Evolutionary conservation across 345 rosid genomes (phyloP), one percentile per base, ranked within the genome.

Genomic region (Lagerstroemia speciosa): DNA sequence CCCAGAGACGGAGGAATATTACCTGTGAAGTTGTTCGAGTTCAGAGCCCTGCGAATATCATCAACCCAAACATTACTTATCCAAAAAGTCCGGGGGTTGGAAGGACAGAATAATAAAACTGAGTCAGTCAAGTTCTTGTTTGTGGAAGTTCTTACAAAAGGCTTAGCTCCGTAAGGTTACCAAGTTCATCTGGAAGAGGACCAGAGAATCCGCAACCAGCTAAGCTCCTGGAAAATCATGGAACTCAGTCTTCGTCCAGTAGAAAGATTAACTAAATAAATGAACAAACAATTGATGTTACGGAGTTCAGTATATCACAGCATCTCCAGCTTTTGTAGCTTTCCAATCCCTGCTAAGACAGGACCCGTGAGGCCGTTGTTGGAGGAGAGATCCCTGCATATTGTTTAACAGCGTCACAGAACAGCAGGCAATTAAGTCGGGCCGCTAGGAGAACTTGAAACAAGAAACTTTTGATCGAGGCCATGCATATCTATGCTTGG

Each of bases 201-300:
- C 99, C 99, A 53, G 81, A 84, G 80, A 91, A 84, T 75, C 96
- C 78, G 74, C 93, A 94, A 0, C 90, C 95, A 31, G 86, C 87
- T 38, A 94, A 73, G 60, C 88, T 91, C 67, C 99, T 94, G 86
- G 66, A 78, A 66, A 34, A 53, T 58, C 33, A 4, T 20, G 27
- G 52, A 40, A 19, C 2, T 17, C 34, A 27, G 26, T 33, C n/a
- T 6, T 19, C 12, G 43, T 27, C 64, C 72, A 78, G 79, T 22
- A 24, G 62, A n/a, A 31, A 9, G 34, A 27, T 58, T 22, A 53
- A 53, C n/a, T 6, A 52, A 67, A 15, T 57, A 38, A 20, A 19
- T 29, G 33, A 20, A 12, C 29, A 34, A 62, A 16, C 14, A 41
- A 41, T 41, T 3, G 16, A 9, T 41, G 46, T 12, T 32, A 27